phyloP scores from a whole-genome alignment of 768 basidiomycete species.

The Hydnomerulius pinastri region DNA sequence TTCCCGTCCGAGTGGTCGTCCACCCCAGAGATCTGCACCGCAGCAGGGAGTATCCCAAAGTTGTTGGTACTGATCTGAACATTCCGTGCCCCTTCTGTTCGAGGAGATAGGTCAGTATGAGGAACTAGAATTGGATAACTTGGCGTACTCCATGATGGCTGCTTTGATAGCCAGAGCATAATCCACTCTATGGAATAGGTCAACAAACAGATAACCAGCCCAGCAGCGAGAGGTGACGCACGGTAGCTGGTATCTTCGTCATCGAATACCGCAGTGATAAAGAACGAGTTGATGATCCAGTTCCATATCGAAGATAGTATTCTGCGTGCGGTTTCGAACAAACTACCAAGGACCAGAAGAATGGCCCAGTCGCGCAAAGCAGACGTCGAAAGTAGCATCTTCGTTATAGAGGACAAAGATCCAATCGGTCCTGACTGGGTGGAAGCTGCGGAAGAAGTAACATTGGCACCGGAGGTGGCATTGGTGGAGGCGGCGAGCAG shows the following conservation, averaged over 20 bases:
- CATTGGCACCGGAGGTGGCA: slow-evolving; percentile 13
- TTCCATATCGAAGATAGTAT: slow-evolving; percentile 43
- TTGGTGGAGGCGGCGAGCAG: slow-evolving; percentile 23
- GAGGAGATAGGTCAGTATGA: background rate
- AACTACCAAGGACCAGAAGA: slow-evolving; percentile 60
- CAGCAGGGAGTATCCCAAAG: slow-evolving; percentile 38
- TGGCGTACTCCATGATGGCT: slow-evolving; percentile 57
- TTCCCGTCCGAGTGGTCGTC: slow-evolving; percentile 22
- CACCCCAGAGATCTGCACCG: slow-evolving; percentile 24
- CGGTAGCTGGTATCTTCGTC: slow-evolving; percentile 59
- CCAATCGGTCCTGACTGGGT: slow-evolving; percentile 20
- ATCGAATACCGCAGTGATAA: slow-evolving; percentile 62
- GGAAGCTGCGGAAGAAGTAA: slow-evolving; percentile 7
- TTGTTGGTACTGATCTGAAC: slow-evolving; percentile 50
- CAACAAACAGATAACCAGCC: background rate
- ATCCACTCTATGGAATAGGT: slow-evolving; percentile 56
- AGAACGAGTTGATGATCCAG: slow-evolving; percentile 51
- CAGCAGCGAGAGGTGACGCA: slow-evolving; percentile 30
- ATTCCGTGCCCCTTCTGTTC: slow-evolving; percentile 44
- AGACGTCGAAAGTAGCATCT: slow-evolving; percentile 51
- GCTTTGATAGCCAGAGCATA: slow-evolving; percentile 66
- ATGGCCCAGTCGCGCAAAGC: slow-evolving; percentile 66
- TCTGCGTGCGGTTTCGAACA: slow-evolving; percentile 60
- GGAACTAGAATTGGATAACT: background rate
- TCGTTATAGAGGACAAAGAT: slow-evolving; percentile 38